Evolutionary conservation across 208 protist species (phyloP).

Genomic region (Trypanosoma avium): DNA sequence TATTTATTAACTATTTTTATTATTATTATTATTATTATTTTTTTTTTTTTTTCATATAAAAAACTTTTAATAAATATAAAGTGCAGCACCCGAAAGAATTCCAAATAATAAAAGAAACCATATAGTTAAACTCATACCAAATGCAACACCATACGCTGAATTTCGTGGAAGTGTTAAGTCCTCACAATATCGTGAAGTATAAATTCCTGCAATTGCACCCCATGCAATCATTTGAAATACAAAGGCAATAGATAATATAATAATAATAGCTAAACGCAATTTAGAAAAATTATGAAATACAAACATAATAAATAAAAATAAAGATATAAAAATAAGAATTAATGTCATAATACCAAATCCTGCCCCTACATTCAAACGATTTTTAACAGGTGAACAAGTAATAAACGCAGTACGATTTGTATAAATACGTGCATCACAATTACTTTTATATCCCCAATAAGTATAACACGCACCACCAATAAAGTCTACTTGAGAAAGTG

Average conservation of each 20-base stretch:
- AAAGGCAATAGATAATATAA: constrained; percentile 23
- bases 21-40: too few species aligned
- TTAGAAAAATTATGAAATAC: background rate
- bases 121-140: constrained; percentile 53
- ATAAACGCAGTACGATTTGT: constrained; percentile 35
- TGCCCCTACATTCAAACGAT: constrained; percentile 44
- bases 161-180: background rate
- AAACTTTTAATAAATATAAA: too few species aligned
- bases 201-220: constrained; percentile 46
- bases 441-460: constrained; percentile 75
- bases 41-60: too few species aligned
- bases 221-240: constrained; percentile 55
- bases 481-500: too few species aligned
- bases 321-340: constrained; percentile 28
- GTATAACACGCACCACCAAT: constrained; percentile 69
- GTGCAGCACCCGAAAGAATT: too few species aligned
- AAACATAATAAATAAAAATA: constrained; percentile 32
- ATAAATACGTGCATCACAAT: constrained; percentile 73
- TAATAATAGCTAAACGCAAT: constrained; percentile 21
- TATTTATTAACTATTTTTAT: too few species aligned
- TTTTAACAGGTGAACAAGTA: constrained; percentile 26
- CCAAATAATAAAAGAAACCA: constrained; percentile 35
- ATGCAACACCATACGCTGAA: constrained; percentile 58
- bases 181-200: constrained; percentile 29
- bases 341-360: constrained; percentile 67